A percentile compares a stretch with the other conserved stretches of the same genome.
Conservation (phyloP, 306 rosid species). For the Vigna nakashimae region DNA sequence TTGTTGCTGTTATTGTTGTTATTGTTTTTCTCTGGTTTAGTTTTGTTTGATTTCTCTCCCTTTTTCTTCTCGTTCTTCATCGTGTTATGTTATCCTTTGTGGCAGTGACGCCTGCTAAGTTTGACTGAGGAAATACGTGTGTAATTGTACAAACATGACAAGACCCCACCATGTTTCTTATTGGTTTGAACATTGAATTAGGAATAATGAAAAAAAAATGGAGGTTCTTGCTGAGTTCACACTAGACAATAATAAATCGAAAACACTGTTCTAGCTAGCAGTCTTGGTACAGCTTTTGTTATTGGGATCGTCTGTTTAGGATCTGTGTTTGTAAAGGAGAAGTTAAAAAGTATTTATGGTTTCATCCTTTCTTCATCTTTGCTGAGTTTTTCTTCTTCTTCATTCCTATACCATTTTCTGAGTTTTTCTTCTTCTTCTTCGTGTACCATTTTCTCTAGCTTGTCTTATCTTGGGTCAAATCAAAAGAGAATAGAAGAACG, state of each 20-base stretch:
- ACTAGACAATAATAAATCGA: not conserved
- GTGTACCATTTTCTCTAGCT: not conserved
- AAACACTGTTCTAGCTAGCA: slow-evolving; percentile 7
- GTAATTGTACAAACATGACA: not conserved
- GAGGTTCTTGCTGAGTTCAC: not conserved
- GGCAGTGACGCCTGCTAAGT: slow-evolving; percentile 13
- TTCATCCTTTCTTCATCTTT: not conserved
- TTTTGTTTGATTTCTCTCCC: not conserved
- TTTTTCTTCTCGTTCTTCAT: not conserved
- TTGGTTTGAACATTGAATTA: slow-evolving; percentile 2
- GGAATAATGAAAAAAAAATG: not conserved
- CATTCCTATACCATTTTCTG: not conserved
- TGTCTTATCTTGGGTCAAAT: slow-evolving; percentile 21
- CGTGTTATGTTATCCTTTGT: not conserved
- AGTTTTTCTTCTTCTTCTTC: not conserved
- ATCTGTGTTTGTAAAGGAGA: not conserved
- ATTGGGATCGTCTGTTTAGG: not conserved
- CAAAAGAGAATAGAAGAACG: not conserved
- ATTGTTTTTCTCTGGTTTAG: not conserved
- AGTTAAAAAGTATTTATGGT: not conserved
- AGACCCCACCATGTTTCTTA: slow-evolving; percentile 32
- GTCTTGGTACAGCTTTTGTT: not conserved
- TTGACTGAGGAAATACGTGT: slow-evolving; percentile 40
- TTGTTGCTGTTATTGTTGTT: not conserved
- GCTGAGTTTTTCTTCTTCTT: not conserved